Evolutionary conservation across 768 basidiomycete species (phyloP), one percentile per base, ranked within the genome.

Genomic region (Russula griseocarnosa): DNA sequence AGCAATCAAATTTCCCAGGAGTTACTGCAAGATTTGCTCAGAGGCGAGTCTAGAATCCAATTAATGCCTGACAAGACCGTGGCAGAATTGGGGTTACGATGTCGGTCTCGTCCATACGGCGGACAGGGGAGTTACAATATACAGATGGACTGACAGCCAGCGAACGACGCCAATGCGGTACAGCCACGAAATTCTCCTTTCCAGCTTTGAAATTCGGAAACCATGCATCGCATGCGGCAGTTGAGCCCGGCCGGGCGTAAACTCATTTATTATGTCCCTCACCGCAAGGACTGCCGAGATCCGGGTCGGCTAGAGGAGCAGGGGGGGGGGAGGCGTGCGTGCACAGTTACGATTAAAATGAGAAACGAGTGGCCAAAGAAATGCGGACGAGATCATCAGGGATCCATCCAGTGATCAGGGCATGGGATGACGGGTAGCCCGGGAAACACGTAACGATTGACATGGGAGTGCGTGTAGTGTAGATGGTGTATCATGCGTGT

Each of bases 221-320:
- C 6, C 10, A 28, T 9, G 44, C n/a, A 36, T 40, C 14, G 24
- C 34, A 38, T 55, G 22, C 22, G 40, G 59, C 40, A 65, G 55
- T 56, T 61, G 64, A 65, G 64, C 32, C 55, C 64, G 58, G 54
- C 55, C 64, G 58, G 54, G 47, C 51, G 52, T 16, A 20, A n/a
- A 9, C 6, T 50, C 46, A 56, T 62, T 61, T 55, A 28, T 49
- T n/a, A 28, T 14, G 24, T 16, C 46, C 1, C 14, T 40, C 11
- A 40, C 16, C 38, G 7, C 38, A 40, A 47, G 11, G 11, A 47
- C 22, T 22, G 11, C 46, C 46, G 46, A 47, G n/a, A 47, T 47
- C 46, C 4, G 7, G 4, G 46, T 47, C 46, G 46, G 46, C 46
- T 47, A 47, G 46, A 10, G 6, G 46, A 11, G 46, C 46, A 47